phyloP scores from a whole-genome alignment of 1,284 basidiomycete species.

The Mycosarcoma maydis region DNA sequence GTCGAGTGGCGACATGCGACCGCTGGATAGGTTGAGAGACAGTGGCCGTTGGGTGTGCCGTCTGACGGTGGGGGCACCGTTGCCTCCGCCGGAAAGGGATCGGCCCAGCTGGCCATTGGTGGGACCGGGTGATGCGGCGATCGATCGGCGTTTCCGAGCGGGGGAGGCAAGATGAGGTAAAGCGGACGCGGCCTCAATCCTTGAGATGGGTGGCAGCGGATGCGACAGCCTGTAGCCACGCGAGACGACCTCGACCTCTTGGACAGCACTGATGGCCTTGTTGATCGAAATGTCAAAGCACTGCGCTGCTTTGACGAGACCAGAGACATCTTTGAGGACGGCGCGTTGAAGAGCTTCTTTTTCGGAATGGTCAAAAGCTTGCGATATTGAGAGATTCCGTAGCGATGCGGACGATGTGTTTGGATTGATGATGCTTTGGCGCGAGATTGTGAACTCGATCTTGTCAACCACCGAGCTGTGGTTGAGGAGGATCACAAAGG shows the following conservation, averaged over 20 bases:
- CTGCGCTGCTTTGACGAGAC: conserved; percentile 50
- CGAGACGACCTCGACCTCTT: conserved; percentile 64
- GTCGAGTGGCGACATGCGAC: conserved; percentile 31
- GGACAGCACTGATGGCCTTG: conserved; percentile 59
- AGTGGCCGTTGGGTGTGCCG: conserved; percentile 26
- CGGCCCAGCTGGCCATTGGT: conserved; percentile 28
- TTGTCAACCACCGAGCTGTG: conserved; percentile 27
- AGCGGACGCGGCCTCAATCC: conserved; percentile 53
- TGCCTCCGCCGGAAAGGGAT: conserved; percentile 36
- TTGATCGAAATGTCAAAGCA: conserved; percentile 55
- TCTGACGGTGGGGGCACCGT: conserved; percentile 27
- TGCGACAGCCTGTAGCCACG: conserved; percentile 61
- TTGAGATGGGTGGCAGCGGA: conserved; percentile 64
- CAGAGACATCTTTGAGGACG: conserved; percentile 13
- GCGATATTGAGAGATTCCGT: conserved; percentile 2
- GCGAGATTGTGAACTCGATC: conserved; percentile 30
- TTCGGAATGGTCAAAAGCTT: conserved; percentile 11
- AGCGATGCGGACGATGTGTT: conserved; percentile 12
- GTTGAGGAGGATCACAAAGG: conserved; percentile 22
- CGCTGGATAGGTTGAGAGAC: conserved; percentile 29
- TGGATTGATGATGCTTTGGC: neutral
- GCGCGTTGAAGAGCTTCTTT: conserved; percentile 18
- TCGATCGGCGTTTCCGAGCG: conserved; percentile 15
- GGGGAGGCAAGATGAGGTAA: conserved; percentile 15
- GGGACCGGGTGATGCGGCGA: conserved; percentile 1